Conservation (phyloP, 129 eudicot species). For the Smallanthus sonchifolius region DNA sequence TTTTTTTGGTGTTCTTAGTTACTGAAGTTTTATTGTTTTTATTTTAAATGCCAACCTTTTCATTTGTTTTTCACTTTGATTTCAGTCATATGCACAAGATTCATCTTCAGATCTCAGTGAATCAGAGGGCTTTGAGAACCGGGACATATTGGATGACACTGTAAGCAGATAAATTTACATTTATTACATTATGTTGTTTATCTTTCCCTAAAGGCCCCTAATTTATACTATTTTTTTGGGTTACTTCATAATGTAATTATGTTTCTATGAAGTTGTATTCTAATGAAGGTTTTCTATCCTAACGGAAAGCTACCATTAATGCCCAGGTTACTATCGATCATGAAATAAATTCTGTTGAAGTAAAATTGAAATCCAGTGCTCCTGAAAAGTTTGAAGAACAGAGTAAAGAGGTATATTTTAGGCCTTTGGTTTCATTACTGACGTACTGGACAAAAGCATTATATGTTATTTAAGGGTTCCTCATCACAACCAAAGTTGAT, state of each 20-base stretch:
- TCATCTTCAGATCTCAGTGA: slow-evolving; percentile 4
- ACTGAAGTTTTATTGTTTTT: slow-evolving; percentile 2
- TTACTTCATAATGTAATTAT: not conserved
- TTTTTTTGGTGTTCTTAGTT: not conserved
- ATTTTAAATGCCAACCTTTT: not conserved
- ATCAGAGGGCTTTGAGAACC: slow-evolving; percentile 9
- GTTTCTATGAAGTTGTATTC: not conserved
- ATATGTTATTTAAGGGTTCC: not conserved
- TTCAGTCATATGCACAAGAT: slow-evolving; percentile 12
- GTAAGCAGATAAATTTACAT: not conserved
- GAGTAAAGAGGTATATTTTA: slow-evolving; percentile 22
- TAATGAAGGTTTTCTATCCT: not conserved
- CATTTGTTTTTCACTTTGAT: not conserved
- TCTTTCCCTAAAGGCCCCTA: not conserved
- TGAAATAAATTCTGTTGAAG: slow-evolving; percentile 23
- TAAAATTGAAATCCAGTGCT: slow-evolving; percentile 1
- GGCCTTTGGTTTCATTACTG: not conserved
- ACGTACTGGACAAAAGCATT: not conserved
- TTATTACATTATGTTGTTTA: not conserved
- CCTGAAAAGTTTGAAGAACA: slow-evolving; percentile 27
- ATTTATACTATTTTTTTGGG: not conserved
- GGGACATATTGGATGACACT: slow-evolving; percentile 7
- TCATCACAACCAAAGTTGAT: not conserved
- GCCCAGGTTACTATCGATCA: slow-evolving; percentile 19
- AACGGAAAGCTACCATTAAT: not conserved